These are phyloP conservation scores for Neobulgaria alba DNA, from an alignment of 2,329 filamentous ascomycete genomes.

Conservation along the genomic window DNA sequence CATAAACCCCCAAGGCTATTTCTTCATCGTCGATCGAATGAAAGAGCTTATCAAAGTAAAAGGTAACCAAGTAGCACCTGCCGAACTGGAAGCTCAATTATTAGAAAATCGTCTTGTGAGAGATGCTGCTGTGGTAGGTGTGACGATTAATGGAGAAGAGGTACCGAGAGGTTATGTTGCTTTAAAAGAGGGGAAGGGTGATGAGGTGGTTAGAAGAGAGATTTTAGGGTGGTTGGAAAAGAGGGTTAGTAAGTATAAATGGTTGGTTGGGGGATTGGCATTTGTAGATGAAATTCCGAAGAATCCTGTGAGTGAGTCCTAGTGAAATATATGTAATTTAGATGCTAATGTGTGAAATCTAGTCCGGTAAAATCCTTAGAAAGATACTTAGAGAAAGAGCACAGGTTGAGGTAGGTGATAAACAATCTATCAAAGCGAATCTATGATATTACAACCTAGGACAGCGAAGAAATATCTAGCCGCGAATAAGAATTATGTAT, in stretches of 20 bases:
- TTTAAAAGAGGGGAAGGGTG: conserved; percentile 26
- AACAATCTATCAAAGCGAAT: no score
- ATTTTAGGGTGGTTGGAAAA: conserved; percentile 50
- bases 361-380: conserved; percentile 41
- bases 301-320: conserved; percentile 50
- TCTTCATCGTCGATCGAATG: conserved; percentile 72
- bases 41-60: conserved; percentile 42
- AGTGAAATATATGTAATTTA: no score
- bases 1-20: conserved; percentile 66
- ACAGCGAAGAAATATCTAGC: no score
- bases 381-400: conserved; percentile 38
- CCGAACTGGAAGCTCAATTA: conserved; percentile 38
- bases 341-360: no score
- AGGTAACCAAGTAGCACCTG: conserved; percentile 40
- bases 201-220: conserved; percentile 28
- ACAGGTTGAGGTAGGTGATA: no score
- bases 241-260: conserved; percentile 55
- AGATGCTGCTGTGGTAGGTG: conserved; percentile 41
- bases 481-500: no score
- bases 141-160: conserved; percentile 52
- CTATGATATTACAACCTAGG: no score
- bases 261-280: conserved; percentile 56
- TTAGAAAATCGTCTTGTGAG: conserved; percentile 32
- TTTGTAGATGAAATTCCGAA: conserved; percentile 63
- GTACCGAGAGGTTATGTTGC: conserved; percentile 53